A percentile compares a stretch with the other conserved stretches of the same genome.
These are phyloP conservation scores for Fusarium sp. DNA, from an alignment of 2,329 filamentous ascomycete species.

Conservation along the genomic window DNA sequence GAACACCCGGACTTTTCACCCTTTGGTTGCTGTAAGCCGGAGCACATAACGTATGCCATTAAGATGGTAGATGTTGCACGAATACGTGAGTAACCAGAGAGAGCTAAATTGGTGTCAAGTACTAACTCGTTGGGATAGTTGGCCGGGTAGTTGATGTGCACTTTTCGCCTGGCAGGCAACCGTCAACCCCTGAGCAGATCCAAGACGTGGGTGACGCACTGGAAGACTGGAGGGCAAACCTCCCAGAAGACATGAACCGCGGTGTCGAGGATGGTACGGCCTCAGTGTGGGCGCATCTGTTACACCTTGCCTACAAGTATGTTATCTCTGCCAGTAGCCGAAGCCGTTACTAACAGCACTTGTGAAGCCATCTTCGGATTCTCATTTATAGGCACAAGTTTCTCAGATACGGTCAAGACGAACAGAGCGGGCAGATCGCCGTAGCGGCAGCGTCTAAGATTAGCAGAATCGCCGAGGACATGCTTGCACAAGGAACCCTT, in stretches of 20 bases:
- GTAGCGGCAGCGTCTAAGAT: slow-evolving; percentile 50
- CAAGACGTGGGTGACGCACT: slow-evolving; percentile 46
- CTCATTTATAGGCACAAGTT: slow-evolving; percentile 52
- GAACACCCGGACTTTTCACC: slow-evolving; percentile 32
- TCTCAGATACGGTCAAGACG: slow-evolving; percentile 41
- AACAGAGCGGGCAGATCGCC: slow-evolving; percentile 46
- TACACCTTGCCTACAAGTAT: slow-evolving; percentile 55
- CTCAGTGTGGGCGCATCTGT: slow-evolving; percentile 51
- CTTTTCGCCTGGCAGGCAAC: slow-evolving; percentile 50
- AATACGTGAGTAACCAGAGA: slow-evolving; percentile 42
- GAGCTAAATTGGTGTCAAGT: no score
- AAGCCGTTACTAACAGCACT: neutral
- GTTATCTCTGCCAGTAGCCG: neutral
- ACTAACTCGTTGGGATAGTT: slow-evolving; percentile 38
- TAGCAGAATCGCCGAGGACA: slow-evolving; percentile 54
- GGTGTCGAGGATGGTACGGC: slow-evolving; percentile 48
- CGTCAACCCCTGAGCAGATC: slow-evolving; percentile 45
- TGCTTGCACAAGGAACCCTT: slow-evolving; percentile 49
- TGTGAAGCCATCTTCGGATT: slow-evolving; percentile 49
- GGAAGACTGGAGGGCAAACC: slow-evolving; percentile 50
- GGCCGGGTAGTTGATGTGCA: slow-evolving; percentile 52
- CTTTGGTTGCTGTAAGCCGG: slow-evolving; percentile 47
- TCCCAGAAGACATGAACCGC: slow-evolving; percentile 48
- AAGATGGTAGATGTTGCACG: slow-evolving; percentile 54
- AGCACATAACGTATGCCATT: slow-evolving; percentile 51